A percentile compares a stretch with the other conserved stretches of the same genome.
Conservation (phyloP, 192 early-diverging fungal species). For the Backusella tarrabulga region DNA sequence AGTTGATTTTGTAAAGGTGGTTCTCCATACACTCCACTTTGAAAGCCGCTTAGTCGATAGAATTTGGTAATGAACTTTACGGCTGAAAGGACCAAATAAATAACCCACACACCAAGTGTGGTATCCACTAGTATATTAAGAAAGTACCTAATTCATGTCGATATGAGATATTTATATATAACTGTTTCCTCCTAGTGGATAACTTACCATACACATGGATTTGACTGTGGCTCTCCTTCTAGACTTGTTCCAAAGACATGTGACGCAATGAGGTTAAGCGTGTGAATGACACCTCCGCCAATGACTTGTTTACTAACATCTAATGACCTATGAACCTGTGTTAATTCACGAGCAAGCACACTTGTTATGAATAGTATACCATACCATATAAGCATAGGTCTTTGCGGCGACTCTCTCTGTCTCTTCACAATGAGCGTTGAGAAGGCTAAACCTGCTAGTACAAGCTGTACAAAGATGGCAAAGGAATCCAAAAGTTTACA, state of each 20-base stretch:
- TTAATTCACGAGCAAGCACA: not conserved
- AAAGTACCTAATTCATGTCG: slow-evolving; percentile 53
- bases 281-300: slow-evolving; percentile 68
- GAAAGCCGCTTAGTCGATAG: slow-evolving; percentile 50
- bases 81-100: slow-evolving; percentile 58
- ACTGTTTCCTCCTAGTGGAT: not conserved
- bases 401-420: slow-evolving; percentile 64
- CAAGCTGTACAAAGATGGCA: slow-evolving; percentile 67
- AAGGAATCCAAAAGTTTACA: slow-evolving; percentile 63
- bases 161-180: not conserved
- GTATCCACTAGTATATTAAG: slow-evolving; percentile 76
- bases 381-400: slow-evolving; percentile 66
- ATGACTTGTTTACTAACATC: slow-evolving; percentile 80
- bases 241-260: slow-evolving; percentile 57
- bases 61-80: slow-evolving; percentile 43
- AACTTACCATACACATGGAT: slow-evolving; percentile 81
- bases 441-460: slow-evolving; percentile 67
- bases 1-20: slow-evolving; percentile 56
- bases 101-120: slow-evolving; percentile 74
- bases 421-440: slow-evolving; percentile 76
- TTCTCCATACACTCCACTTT: slow-evolving; percentile 71
- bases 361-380: slow-evolving; percentile 31
- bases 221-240: slow-evolving; percentile 42
- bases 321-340: slow-evolving; percentile 45
- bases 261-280: slow-evolving; percentile 70